Evolutionary conservation across 2,329 filamentous ascomycete genomes (phyloP).

Genomic region (Pyrenophora tritici-repentis): DNA sequence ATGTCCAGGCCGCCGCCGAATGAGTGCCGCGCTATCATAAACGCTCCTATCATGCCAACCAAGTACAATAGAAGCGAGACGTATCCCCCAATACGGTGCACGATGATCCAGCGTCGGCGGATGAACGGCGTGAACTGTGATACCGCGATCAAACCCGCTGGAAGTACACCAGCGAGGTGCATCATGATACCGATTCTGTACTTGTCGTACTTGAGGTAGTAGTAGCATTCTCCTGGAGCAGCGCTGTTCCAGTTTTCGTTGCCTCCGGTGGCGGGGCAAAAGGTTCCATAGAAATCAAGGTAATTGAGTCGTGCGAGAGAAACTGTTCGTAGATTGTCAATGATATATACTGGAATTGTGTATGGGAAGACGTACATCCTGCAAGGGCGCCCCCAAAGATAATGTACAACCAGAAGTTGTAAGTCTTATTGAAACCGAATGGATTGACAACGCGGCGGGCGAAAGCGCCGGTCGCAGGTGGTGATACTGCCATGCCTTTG

Average conservation of each 20-base stretch:
- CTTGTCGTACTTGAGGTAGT: slow-evolving; percentile 39
- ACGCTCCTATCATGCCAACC: slow-evolving; percentile 54
- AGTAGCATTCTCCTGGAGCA: slow-evolving; percentile 54
- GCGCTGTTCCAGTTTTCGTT: slow-evolving; percentile 23
- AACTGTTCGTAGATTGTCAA: slow-evolving; percentile 35
- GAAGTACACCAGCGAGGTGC: slow-evolving; percentile 50
- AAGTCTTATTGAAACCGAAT: slow-evolving; percentile 61
- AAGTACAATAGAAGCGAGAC: slow-evolving; percentile 56
- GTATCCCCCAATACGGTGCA: slow-evolving; percentile 68
- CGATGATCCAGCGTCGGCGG: slow-evolving; percentile 54
- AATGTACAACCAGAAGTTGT: slow-evolving; percentile 61
- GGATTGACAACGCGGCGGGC: slow-evolving; percentile 37
- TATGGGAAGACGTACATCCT: slow-evolving; percentile 15
- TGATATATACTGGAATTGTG: slow-evolving; percentile 6
- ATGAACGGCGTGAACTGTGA: slow-evolving; percentile 53
- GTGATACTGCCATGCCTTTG: slow-evolving; percentile 17
- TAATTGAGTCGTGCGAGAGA: slow-evolving; percentile 55
- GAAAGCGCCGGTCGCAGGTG: slow-evolving; percentile 16
- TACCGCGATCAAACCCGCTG: slow-evolving; percentile 47
- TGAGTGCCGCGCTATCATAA: slow-evolving; percentile 58
- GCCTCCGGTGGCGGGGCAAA: slow-evolving; percentile 19
- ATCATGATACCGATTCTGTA: slow-evolving; percentile 50
- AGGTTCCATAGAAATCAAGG: slow-evolving; percentile 51
- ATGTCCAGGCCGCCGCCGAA: slow-evolving; percentile 62
- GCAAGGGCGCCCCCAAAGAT: slow-evolving; percentile 26